phyloP scores from a whole-genome alignment of 2,329 filamentous ascomycete genomes.

The Trichoderma endophyticum region DNA sequence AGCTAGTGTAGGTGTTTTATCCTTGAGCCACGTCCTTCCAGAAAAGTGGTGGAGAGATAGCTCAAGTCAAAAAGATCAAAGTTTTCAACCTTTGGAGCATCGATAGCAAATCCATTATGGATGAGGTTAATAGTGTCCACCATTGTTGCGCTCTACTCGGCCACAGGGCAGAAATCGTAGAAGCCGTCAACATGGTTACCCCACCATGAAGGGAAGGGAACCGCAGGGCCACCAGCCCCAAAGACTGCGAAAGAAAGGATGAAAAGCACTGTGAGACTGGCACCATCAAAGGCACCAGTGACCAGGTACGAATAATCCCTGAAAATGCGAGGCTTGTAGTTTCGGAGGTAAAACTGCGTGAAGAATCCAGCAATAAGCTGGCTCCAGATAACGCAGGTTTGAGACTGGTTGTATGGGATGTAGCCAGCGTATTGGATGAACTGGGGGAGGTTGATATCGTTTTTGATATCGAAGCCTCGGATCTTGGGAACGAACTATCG shows the following conservation, averaged over 20 bases:
- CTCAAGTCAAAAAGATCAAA: background rate
- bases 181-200: slow-evolving; percentile 49
- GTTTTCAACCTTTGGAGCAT: background rate
- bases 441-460: slow-evolving; percentile 51
- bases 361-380: slow-evolving; percentile 46
- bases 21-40: background rate
- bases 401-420: slow-evolving; percentile 53
- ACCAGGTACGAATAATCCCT: slow-evolving; percentile 53
- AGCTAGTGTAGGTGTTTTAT: background rate
- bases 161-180: slow-evolving; percentile 46
- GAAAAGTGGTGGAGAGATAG: background rate
- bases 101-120: background rate
- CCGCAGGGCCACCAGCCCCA: slow-evolving; percentile 43
- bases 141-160: slow-evolving; percentile 27
- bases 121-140: background rate
- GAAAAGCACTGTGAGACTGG: slow-evolving; percentile 46
- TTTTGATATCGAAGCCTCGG: slow-evolving; percentile 34
- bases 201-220: slow-evolving; percentile 53
- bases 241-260: slow-evolving; percentile 56
- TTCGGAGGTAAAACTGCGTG: slow-evolving; percentile 50
- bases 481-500: slow-evolving; percentile 49
- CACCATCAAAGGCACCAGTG: slow-evolving; percentile 53
- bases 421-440: slow-evolving; percentile 54
- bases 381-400: slow-evolving; percentile 53
- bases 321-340: slow-evolving; percentile 50